Conservation (phyloP, 345 rosid genomes). For the Anacardium occidentale region DNA sequence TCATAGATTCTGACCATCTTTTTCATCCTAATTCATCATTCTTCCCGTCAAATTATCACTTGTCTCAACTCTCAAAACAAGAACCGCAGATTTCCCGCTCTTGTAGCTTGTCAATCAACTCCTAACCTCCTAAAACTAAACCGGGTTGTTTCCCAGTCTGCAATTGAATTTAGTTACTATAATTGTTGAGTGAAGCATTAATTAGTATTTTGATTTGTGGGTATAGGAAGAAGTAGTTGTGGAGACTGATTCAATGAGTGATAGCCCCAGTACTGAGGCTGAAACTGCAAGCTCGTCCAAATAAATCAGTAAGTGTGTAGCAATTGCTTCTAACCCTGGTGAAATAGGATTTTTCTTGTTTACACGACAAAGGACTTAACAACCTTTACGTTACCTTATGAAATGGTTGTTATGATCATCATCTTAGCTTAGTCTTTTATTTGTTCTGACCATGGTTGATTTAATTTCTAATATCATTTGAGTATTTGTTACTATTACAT, state of each 20-base stretch:
- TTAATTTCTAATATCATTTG: background rate
- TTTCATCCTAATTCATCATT: no score
- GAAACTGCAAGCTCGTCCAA: constrained; percentile 36
- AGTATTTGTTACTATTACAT: no score
- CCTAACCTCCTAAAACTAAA: constrained; percentile 36
- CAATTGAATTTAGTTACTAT: no score
- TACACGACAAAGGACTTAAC: constrained; percentile 45
- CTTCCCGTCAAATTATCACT: no score
- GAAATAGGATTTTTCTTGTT: constrained; percentile 46
- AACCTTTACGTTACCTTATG: constrained; percentile 46
- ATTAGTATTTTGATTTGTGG: constrained; percentile 9
- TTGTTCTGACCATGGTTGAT: background rate
- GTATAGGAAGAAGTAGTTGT: constrained; percentile 48
- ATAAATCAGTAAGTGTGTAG: constrained; percentile 34
- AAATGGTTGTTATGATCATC: constrained; percentile 31
- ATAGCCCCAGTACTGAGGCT: constrained; percentile 2
- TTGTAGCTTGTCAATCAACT: constrained; percentile 40
- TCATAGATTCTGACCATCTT: no score
- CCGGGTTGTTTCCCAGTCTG: background rate
- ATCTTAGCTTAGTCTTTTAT: background rate
- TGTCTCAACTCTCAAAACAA: no score
- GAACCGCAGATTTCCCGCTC: constrained; percentile 28
- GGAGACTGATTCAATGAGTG: constrained; percentile 32
- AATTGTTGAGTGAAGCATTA: background rate
- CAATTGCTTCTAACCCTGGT: constrained; percentile 35